Evolutionary conservation across 306 rosid genomes (phyloP), one percentile per base, ranked within the genome.

Genomic region (Senna siamea): DNA sequence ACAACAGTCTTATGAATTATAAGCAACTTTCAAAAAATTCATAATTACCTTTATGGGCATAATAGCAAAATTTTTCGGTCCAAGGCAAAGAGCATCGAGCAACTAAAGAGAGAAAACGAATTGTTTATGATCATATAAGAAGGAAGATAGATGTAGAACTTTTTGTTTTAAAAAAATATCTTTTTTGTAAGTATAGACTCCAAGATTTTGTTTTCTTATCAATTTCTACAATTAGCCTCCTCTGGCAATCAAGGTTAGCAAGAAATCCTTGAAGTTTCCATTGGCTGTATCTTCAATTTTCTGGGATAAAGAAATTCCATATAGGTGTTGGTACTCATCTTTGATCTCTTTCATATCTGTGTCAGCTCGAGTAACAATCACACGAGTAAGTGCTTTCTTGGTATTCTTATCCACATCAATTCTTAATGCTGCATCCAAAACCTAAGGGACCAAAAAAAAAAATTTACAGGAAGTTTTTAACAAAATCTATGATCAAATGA

Each of bases 201-300:
- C 70, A 32, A 17, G 41, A 54, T 8, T 66, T 53, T 59, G 4
- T 11, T n/a, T 30, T 48, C 34, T 17, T 6, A 51, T 22, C 19
- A 34, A 17, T 54, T 62, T 66, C 48, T 43, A 7, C 43, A 58
- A 66, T 75, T 70, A 90, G 47, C 68, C 80, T 69, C 81, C 88
- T 87, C 87, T 84, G 0, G 81, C 82, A 59, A 90, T 77, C 85
- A 94, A 84, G 43, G 85, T 80, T 30, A 92, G 83, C 84, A 92
- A 84, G 85, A 94, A 86, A 87, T 92, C 99, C 84, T 90, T 92
- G 32, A 84, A 94, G 78, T 78, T 92, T 40, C 99, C 99, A 67
- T 79, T 83, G 32, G 96, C 82, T 6, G 72, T 66, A 38, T 82
- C 87, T 75, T 84, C 96, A 69, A 94, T 83, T 80, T 84, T 88